phyloP scores from a whole-genome alignment of 2,329 filamentous ascomycete species.

The Neopestalotiopsis sp. region DNA sequence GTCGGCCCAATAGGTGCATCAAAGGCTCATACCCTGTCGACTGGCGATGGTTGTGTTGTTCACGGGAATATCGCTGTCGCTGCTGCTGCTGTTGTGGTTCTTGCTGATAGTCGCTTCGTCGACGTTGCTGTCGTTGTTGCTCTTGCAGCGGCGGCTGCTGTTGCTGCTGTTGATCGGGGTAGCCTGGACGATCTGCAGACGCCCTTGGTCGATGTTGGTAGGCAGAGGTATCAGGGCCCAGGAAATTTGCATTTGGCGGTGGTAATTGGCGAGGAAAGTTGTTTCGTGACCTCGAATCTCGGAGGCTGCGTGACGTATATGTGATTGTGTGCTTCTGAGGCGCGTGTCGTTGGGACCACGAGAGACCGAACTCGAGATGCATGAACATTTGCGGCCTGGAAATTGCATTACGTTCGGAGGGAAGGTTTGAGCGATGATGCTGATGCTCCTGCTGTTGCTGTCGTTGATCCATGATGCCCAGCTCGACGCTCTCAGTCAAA shows the following conservation, averaged over 20 bases:
- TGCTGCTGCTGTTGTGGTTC: constrained; percentile 1
- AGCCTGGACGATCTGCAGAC: constrained; percentile 21
- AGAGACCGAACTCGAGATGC: constrained; percentile 57
- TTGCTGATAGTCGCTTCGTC: not conserved
- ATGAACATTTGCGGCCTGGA: constrained; percentile 52
- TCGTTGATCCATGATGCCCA: constrained; percentile 27
- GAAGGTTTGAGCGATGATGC: constrained; percentile 29
- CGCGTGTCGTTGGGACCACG: constrained; percentile 49
- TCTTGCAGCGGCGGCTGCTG: constrained; percentile 10
- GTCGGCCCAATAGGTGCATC: not conserved
- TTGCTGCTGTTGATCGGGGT: constrained; percentile 22
- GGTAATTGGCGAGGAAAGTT: constrained; percentile 52
- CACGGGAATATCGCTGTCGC: constrained; percentile 16
- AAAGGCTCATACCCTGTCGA: not conserved
- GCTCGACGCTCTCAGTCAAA: too few relatives aligned
- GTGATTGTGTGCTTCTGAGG: constrained; percentile 50
- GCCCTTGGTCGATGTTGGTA: constrained; percentile 33
- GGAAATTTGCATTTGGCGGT: constrained; percentile 50
- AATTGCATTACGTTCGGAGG: constrained; percentile 31
- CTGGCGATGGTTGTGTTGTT: not conserved
- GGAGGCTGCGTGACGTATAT: constrained; percentile 52
- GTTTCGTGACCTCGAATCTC: constrained; percentile 42
- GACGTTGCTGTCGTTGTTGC: constrained; percentile 17
- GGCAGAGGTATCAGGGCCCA: constrained; percentile 32
- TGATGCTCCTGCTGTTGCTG: constrained; percentile 26